phyloP scores from a whole-genome alignment of 2,329 filamentous ascomycete genomes.

The Talaromyces sp. region DNA sequence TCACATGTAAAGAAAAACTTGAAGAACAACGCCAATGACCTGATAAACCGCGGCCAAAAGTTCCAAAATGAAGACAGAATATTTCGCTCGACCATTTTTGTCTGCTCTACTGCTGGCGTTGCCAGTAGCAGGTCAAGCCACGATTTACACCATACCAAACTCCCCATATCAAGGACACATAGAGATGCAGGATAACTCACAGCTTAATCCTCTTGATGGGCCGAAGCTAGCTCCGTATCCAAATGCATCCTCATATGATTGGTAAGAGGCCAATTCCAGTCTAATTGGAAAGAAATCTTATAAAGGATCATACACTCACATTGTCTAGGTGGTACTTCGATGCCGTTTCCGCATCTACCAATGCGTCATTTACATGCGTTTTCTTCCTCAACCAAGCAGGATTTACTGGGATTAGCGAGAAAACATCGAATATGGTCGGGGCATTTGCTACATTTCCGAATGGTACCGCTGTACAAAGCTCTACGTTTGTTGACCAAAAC shows the following conservation, averaged over 20 bases:
- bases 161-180: background rate
- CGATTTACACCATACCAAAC: background rate
- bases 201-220: background rate
- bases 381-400: background rate
- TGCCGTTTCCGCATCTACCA: background rate
- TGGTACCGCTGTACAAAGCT: background rate
- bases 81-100: background rate
- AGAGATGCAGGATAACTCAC: background rate
- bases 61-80: background rate
- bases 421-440: background rate
- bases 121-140: background rate
- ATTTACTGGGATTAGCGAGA: background rate
- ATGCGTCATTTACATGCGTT: background rate
- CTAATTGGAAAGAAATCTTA: background rate
- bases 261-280: background rate
- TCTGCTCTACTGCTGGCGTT: background rate
- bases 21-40: background rate
- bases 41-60: background rate
- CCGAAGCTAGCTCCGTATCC: background rate
- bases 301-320: background rate
- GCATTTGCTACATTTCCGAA: background rate
- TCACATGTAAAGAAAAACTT: background rate
- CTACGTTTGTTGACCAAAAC: background rate
- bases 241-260: background rate
- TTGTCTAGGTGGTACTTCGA: background rate